Percentiles rank a stretch among this genome's conserved stretches.
Conservation (phyloP, 1,139 yeast genomes). For the Geotrichum armillariae region DNA sequence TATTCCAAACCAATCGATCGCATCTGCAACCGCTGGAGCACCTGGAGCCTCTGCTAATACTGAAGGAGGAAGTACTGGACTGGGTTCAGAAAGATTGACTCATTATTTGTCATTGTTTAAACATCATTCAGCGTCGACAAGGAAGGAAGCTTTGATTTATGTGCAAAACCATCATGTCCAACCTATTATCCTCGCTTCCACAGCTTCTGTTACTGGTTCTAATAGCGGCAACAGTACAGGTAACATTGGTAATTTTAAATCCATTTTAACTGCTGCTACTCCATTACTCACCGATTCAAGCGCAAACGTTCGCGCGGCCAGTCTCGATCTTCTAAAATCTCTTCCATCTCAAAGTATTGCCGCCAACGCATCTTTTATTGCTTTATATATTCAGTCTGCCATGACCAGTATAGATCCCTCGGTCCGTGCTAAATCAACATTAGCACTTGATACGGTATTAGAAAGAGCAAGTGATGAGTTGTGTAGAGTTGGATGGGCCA, state of each 20-base stretch:
- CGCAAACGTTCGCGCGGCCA: slow-evolving; percentile 60
- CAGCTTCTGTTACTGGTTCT: neutral
- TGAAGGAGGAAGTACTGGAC: slow-evolving; percentile 40
- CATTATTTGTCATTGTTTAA: slow-evolving; percentile 58
- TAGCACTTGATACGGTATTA: slow-evolving; percentile 50
- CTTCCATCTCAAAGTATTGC: slow-evolving; percentile 46
- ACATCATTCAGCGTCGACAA: slow-evolving; percentile 73
- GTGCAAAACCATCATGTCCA: slow-evolving; percentile 28
- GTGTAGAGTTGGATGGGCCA: slow-evolving; percentile 39
- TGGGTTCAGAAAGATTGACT: slow-evolving; percentile 42
- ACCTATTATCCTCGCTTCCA: slow-evolving; percentile 14
- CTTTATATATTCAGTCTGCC: slow-evolving; percentile 82
- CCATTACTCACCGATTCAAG: slow-evolving; percentile 65
- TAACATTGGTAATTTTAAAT: slow-evolving; percentile 48
- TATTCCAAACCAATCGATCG: slow-evolving; percentile 37
- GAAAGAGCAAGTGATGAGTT: slow-evolving; percentile 36
- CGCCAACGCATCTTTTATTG: slow-evolving; percentile 66
- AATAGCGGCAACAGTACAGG: slow-evolving; percentile 42
- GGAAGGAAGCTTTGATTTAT: slow-evolving; percentile 66
- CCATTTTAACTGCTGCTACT: slow-evolving; percentile 54
- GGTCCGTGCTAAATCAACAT: slow-evolving; percentile 69
- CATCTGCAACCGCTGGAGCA: too few species aligned
- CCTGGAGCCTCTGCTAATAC: neutral
- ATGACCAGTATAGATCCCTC: slow-evolving; percentile 89
- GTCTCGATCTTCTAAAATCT: slow-evolving; percentile 53